These are phyloP conservation scores for Neltuma alba DNA, from an alignment of 306 rosid species.

Conservation along the genomic window DNA sequence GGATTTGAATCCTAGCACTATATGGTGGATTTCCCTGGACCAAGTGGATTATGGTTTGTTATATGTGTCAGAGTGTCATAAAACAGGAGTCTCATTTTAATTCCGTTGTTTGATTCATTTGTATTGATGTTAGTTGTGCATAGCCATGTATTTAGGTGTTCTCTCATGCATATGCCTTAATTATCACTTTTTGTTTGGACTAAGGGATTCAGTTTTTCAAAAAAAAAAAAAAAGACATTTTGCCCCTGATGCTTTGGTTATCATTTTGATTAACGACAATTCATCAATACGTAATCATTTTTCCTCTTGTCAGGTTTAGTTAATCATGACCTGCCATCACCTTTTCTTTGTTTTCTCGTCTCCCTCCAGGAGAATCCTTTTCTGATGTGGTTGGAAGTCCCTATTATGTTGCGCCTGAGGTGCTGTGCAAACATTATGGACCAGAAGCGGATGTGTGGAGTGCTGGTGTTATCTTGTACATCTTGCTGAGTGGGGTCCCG, in stretches of 20 bases:
- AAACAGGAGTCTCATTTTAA: neutral
- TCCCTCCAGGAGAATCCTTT: constrained; percentile 66
- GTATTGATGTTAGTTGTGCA: constrained; percentile 8
- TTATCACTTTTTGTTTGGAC: neutral
- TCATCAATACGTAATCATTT: neutral
- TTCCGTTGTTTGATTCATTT: neutral
- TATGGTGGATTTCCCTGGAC: neutral
- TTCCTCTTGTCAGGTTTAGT: neutral
- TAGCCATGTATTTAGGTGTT: neutral
- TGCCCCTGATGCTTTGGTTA: neutral
- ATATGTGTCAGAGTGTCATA: neutral
- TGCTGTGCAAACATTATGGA: constrained; percentile 77
- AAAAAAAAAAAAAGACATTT: neutral
- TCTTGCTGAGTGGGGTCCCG: constrained; percentile 81
- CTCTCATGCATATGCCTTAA: neutral
- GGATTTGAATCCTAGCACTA: neutral
- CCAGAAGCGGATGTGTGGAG: constrained; percentile 93
- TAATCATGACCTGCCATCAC: neutral
- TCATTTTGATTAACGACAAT: neutral
- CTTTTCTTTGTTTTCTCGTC: constrained; percentile 29
- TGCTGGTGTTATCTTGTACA: constrained; percentile 85
- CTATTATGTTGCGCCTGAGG: constrained; percentile 91
- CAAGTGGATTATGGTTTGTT: constrained; percentile 18
- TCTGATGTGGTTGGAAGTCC: constrained; percentile 85
- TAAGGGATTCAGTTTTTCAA: neutral